Base-by-base conservation (phyloP, 176 grass and related monocot genomes). In the Tillandsia fasciculata region DNA sequence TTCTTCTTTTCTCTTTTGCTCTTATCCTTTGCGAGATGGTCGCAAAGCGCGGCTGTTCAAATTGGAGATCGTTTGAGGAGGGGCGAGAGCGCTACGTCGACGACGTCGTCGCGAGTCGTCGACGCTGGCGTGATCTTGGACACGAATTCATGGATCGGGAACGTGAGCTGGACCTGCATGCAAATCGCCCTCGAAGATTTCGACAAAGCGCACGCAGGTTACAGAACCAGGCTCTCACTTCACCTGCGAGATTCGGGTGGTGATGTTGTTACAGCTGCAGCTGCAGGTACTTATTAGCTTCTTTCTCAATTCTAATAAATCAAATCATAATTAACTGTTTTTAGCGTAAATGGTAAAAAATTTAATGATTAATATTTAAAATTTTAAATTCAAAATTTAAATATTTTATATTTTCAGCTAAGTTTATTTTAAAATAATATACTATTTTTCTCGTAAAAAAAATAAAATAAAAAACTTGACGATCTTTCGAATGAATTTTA, bases 151-250 rank as follows among this genome's bases (percentile, higher is more conserved):
- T 51, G 13, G 49, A 51, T 83, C 1, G 82, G 82, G 20, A 92
- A 78, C 51, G 65, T 87, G 15, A 67, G 78, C 68, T 33, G 48
- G 14, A 92, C 72, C 8, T 79, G 82, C 76, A 78, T 92, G 51
- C 42, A 29, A 9, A 26, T 92, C 79, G 84, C 89, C 9, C 18
- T 88, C 18, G 89, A 92, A 20, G 89, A 92, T 68, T 92, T 88
- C 66, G 78, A 88, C 51, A 24, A 47, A 1, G 58, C 17, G 11
- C 58, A 88, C 52, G 12, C 2, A 17, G 78, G 78, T 49, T 83
- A 65, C 28, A 83, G 51, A 66, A 82, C 79, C 7, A 80, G 57
- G 76, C 28, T 88, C 3, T 48, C 76, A 11, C 73, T 88, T 13
- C 79, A 78, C 58, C 13, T 82, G 56, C 74, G 72, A 18, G 84